Evolutionary conservation across 768 basidiomycete genomes (phyloP).

Genomic region (Lactarius akahatsu): DNA sequence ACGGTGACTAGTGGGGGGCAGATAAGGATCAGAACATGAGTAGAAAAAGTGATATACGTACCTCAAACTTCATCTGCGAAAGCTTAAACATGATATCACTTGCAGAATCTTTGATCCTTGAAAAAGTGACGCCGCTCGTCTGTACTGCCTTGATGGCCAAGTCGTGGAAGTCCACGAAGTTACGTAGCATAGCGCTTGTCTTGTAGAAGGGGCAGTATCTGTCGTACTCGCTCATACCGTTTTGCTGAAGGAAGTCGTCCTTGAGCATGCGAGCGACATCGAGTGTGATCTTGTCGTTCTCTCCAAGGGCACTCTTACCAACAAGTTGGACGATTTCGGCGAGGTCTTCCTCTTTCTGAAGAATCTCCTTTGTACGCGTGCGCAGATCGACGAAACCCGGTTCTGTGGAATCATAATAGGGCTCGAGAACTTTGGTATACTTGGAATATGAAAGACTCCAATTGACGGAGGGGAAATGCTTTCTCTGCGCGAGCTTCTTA

Average conservation of each 20-base stretch:
- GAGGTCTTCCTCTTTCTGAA: slow-evolving; percentile 98
- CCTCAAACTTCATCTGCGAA: slow-evolving; percentile 99
- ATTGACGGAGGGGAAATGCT: slow-evolving; percentile 99
- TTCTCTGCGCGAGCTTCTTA: slow-evolving; percentile 97
- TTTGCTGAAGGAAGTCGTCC: slow-evolving; percentile 97
- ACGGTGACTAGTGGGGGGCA: slow-evolving; percentile 63
- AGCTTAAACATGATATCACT: slow-evolving; percentile 92
- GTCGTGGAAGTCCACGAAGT: slow-evolving; percentile 94
- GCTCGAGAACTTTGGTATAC: slow-evolving; percentile 91
- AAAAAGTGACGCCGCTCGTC: slow-evolving; percentile 79
- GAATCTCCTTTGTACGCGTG: slow-evolving; percentile 89
- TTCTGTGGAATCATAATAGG: slow-evolving; percentile 86
- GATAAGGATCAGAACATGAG: slow-evolving; percentile 8
- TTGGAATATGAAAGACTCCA: slow-evolving; percentile 99
- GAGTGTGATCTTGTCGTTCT: slow-evolving; percentile 96
- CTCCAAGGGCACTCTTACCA: slow-evolving; percentile 95
- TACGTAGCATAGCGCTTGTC: slow-evolving; percentile 92
- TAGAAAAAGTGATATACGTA: slow-evolving; percentile 37
- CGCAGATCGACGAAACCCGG: slow-evolving; percentile 96
- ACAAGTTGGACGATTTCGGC: slow-evolving; percentile 99
- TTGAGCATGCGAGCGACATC: slow-evolving; percentile 97
- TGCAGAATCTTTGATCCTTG: slow-evolving; percentile 83
- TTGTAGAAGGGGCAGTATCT: slow-evolving; percentile 99
- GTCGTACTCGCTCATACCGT: slow-evolving; percentile 98
- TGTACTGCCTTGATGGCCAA: slow-evolving; percentile 83